Evolutionary conservation across 1,139 yeast genomes (phyloP).

Genomic region (Zygosaccharomyces sapae): DNA sequence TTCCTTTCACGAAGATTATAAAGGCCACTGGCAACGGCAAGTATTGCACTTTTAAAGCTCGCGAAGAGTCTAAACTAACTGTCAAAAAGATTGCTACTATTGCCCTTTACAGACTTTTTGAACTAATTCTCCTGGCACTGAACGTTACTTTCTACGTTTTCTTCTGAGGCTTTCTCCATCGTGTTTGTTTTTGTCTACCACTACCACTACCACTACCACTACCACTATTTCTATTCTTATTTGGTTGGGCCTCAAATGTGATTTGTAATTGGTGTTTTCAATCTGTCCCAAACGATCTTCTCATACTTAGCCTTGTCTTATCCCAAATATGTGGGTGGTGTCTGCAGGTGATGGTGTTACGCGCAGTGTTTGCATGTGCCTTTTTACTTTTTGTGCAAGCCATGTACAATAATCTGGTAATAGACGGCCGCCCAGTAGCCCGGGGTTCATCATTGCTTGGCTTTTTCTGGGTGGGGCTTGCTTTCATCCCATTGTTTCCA

Average conservation of each 20-base stretch:
- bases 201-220: slow-evolving; percentile 46
- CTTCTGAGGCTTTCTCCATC: slow-evolving; percentile 57
- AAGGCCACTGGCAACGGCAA: slow-evolving; percentile 42
- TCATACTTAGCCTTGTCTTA: slow-evolving; percentile 37
- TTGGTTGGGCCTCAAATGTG: slow-evolving; percentile 48
- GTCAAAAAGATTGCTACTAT: slow-evolving; percentile 37
- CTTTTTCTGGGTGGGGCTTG: slow-evolving; percentile 42
- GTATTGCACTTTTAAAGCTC: slow-evolving; percentile 37
- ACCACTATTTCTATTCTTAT: slow-evolving; percentile 46
- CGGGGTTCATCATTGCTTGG: slow-evolving; percentile 54
- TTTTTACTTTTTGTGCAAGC: slow-evolving; percentile 59
- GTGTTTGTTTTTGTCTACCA: slow-evolving; percentile 43
- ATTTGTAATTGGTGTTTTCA: slow-evolving; percentile 40
- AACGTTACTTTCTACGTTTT: slow-evolving; percentile 49
- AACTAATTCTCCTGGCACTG: slow-evolving; percentile 47
- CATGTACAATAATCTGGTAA: slow-evolving; percentile 46
- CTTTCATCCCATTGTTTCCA: slow-evolving; percentile 46
- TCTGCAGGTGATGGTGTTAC: slow-evolving; percentile 54
- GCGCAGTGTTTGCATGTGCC: slow-evolving; percentile 54
- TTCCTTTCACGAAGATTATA: slow-evolving; percentile 46
- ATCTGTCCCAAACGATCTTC: slow-evolving; percentile 40
- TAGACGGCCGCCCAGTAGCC: slow-evolving; percentile 49
- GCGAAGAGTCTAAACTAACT: slow-evolving; percentile 35
- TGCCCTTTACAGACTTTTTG: slow-evolving; percentile 49
- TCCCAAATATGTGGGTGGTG: slow-evolving; percentile 49